Percentiles rank a stretch among this genome's conserved stretches.
phyloP scores from a whole-genome alignment of 2,329 filamentous ascomycete genomes.

The Beauveria australis region DNA sequence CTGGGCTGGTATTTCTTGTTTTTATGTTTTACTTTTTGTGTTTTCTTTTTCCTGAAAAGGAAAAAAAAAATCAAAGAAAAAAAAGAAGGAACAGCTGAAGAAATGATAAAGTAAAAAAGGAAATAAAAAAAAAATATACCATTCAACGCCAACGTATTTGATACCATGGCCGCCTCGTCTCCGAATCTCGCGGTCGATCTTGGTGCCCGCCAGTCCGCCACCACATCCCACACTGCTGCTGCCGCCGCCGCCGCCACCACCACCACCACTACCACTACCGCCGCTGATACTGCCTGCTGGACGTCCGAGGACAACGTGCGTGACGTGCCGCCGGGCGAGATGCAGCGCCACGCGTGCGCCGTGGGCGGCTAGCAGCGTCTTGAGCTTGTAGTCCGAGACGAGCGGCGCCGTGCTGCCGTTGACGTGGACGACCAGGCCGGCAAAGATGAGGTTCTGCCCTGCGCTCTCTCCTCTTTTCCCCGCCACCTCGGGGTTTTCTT shows the following conservation, averaged over 20 bases:
- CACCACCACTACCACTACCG: constrained; percentile 13
- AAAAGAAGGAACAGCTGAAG: background rate
- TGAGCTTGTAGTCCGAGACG: constrained; percentile 80
- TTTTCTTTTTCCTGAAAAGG: background rate
- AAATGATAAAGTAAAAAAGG: background rate
- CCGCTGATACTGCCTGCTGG: constrained; percentile 23
- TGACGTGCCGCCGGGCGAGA: constrained; percentile 66
- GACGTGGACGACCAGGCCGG: constrained; percentile 68
- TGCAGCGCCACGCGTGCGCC: constrained; percentile 65
- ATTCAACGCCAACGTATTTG: constrained; percentile 74
- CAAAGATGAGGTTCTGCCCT: constrained; percentile 47
- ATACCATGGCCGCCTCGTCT: constrained; percentile 59
- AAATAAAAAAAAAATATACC: constrained; percentile 43
- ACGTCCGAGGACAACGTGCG: constrained; percentile 74
- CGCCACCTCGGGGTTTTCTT: constrained; percentile 5
- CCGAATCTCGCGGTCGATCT: constrained; percentile 73
- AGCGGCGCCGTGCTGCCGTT: constrained; percentile 78
- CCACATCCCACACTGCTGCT: constrained; percentile 32
- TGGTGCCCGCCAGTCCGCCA: constrained; percentile 67
- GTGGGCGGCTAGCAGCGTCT: constrained; percentile 65
- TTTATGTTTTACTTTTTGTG: too few relatives aligned
- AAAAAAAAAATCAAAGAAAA: background rate
- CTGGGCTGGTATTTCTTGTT: too few relatives aligned
- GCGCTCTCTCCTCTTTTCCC: constrained; percentile 27
- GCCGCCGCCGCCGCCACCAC: constrained; percentile 20